Conservation (phyloP, 768 basidiomycete species). For the Suillus sp. region DNA sequence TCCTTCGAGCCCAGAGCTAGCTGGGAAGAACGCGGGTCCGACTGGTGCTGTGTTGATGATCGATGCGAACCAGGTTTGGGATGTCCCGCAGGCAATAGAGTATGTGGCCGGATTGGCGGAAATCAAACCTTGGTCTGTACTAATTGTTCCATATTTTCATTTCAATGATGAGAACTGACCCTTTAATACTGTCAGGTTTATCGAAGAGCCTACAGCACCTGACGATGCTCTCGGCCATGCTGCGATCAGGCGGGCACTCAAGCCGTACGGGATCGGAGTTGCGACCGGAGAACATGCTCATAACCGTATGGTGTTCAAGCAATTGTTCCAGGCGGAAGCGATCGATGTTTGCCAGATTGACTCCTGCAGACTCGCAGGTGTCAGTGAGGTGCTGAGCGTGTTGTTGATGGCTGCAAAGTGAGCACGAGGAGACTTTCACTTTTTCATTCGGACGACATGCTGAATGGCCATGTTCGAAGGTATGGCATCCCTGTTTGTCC, state of each 20-base stretch:
- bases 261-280: slow-evolving; percentile 81
- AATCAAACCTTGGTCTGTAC: slow-evolving; percentile 83
- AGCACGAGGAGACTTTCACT: slow-evolving; percentile 22
- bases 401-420: slow-evolving; percentile 89
- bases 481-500: slow-evolving; percentile 89
- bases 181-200: slow-evolving; percentile 59
- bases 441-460: slow-evolving; percentile 8
- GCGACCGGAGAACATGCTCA: slow-evolving; percentile 96
- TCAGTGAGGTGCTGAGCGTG: slow-evolving; percentile 90
- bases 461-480: slow-evolving; percentile 29
- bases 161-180: background rate
- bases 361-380: slow-evolving; percentile 90
- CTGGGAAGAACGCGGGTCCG: slow-evolving; percentile 91
- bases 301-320: slow-evolving; percentile 95
- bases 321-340: slow-evolving; percentile 85
- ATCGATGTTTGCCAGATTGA: slow-evolving; percentile 97
- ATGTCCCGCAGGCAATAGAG: slow-evolving; percentile 89
- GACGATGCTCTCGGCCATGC: slow-evolving; percentile 90
- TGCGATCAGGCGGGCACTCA: slow-evolving; percentile 74
- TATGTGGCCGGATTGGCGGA: slow-evolving; percentile 80
- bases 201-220: slow-evolving; percentile 92
- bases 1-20: slow-evolving; percentile 60
- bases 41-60: slow-evolving; percentile 96
- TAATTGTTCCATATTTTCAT: background rate
- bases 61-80: slow-evolving; percentile 97